Evolutionary conservation across 345 rosid species (phyloP).

Genomic region (Hibiscus trionum): DNA sequence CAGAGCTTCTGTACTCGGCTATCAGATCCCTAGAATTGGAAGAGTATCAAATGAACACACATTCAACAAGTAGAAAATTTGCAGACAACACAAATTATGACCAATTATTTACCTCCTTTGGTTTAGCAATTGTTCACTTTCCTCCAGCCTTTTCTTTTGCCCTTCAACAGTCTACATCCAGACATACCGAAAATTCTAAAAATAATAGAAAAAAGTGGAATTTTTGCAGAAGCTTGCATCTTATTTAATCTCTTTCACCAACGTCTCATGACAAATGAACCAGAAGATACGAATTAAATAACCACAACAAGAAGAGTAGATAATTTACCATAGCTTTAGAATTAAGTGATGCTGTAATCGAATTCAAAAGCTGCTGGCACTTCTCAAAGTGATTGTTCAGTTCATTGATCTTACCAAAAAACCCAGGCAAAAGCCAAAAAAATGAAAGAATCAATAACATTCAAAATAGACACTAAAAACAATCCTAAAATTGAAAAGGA

Average conservation of each 20-base stretch:
- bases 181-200: neutral
- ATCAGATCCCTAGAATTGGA: conserved; percentile 54
- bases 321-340: conserved; percentile 53
- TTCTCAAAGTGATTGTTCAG: conserved; percentile 75
- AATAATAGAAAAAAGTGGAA: neutral
- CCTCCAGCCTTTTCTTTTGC: conserved; percentile 65
- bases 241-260: neutral
- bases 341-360: conserved; percentile 61
- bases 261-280: neutral
- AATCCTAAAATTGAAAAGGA: neutral
- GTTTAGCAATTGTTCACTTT: conserved; percentile 43
- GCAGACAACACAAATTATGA: neutral
- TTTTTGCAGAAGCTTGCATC: neutral
- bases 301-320: neutral
- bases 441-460: neutral
- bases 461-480: neutral
- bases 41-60: neutral
- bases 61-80: neutral
- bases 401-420: conserved; percentile 43
- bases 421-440: neutral
- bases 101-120: conserved; percentile 25
- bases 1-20: conserved; percentile 45
- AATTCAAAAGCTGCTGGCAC: conserved; percentile 82
- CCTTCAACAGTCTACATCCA: conserved; percentile 53
- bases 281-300: neutral